Evolutionary conservation across 257 asterid genomes (phyloP).

Genomic region (Solanum infundibuliforme): DNA sequence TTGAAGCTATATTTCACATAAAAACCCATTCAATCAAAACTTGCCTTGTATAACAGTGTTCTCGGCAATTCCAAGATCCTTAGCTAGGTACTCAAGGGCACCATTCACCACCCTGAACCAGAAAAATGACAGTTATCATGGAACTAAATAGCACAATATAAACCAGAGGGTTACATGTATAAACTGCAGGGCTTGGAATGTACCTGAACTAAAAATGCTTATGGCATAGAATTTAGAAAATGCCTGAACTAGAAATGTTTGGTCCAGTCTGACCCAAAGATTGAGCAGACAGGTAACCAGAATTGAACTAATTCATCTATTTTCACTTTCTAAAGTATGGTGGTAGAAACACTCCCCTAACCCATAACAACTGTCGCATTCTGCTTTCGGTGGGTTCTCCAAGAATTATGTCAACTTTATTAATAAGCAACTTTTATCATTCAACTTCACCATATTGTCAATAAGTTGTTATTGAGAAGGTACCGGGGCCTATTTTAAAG

Average conservation of each 20-base stretch:
- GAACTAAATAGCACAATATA: neutral
- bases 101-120: slow-evolving; percentile 88
- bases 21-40: slow-evolving; percentile 7
- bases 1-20: neutral
- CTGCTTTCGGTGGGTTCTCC: neutral
- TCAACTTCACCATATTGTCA: neutral
- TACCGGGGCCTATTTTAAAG: neutral
- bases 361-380: neutral
- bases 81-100: slow-evolving; percentile 79
- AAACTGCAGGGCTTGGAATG: neutral
- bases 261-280: neutral
- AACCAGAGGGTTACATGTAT: neutral
- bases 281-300: neutral
- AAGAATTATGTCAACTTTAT: neutral
- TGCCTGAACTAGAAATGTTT: neutral
- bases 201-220: neutral
- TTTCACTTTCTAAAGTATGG: neutral
- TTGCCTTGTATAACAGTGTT: slow-evolving; percentile 76
- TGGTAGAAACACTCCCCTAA: neutral
- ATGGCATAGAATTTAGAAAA: neutral
- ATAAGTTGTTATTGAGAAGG: neutral
- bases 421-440: neutral
- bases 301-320: neutral
- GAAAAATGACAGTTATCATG: neutral
- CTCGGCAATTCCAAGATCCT: slow-evolving; percentile 78